Base-by-base conservation (phyloP, 176 grass and related monocot species). In the Avena atlantica region DNA sequence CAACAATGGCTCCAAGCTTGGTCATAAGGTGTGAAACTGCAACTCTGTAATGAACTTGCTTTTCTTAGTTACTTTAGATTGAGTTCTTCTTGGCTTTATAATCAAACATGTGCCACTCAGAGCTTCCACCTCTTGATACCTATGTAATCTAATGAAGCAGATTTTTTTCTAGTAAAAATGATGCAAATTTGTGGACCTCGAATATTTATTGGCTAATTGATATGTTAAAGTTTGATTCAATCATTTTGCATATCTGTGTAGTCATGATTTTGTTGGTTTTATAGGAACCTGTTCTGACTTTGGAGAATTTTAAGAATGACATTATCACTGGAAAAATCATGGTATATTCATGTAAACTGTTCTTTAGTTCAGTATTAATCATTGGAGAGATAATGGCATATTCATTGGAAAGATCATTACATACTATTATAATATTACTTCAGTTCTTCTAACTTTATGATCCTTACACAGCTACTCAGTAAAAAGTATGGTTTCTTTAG, bases 401-500 rank as follows among this genome's bases (percentile, higher is more conserved):
- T 40, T 40, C 37, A 40, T 40, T 40, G 37, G 44, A 47, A 47
- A 47, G 44, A 47, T 47, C 44, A 47, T 47, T 47, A 9, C 44
- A 47, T 47, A 47, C 44, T 47, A 47, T 47, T 36, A 56, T 40
- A 55, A 27, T n/a, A 8, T 67, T 70, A 31, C 25, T 69, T 66
- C 25, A 66, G 11, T 83, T 69, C 12, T 69, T 27, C 66, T 83
- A 55, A 83, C 45, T 40, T 21, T 8, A 37, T 37, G 50, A 57
- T 70, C 48, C 68, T 34, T 27, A 63, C 10, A 12, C 49, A 83
- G 80, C 16, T 83, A 44, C 81, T 83, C 68, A 55, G 50, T n/a
- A 12, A 83, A 70, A 83, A 83, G 20, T 83, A 83, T 23, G 17
- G 48, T 71, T 83, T 40, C 47, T 56, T 83, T 45, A 83, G 81